Percentiles rank a stretch among this genome's conserved stretches.
Conservation (phyloP, 2,329 filamentous ascomycete genomes). For the Penicillium sp. region DNA sequence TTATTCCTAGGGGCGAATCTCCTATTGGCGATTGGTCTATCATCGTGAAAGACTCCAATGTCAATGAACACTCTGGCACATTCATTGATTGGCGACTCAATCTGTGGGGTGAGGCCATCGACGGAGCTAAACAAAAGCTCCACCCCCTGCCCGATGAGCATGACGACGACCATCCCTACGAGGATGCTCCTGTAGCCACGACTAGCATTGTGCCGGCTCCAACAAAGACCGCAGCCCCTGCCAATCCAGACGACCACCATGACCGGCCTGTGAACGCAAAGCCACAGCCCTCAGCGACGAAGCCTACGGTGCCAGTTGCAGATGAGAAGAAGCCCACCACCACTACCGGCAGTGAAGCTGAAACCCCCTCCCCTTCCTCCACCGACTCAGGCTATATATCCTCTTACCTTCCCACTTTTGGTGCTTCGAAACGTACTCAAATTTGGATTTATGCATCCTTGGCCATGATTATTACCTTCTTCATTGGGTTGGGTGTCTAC, state of each 20-base stretch:
- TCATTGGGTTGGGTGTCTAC: slow-evolving; percentile 74
- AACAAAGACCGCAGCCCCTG: slow-evolving; percentile 46
- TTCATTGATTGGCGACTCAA: slow-evolving; percentile 93
- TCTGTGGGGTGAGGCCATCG: slow-evolving; percentile 86
- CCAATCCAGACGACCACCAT: slow-evolving; percentile 61
- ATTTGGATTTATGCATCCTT: slow-evolving; percentile 91
- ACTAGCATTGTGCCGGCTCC: slow-evolving; percentile 56
- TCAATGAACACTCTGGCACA: slow-evolving; percentile 72
- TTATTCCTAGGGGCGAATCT: slow-evolving; percentile 70
- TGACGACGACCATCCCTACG: slow-evolving; percentile 79
- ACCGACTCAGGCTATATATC: slow-evolving; percentile 62
- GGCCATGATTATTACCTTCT: slow-evolving; percentile 81
- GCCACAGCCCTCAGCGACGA: slow-evolving; percentile 38
- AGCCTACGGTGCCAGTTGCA: slow-evolving; percentile 13
- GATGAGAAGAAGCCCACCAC: slow-evolving; percentile 28
- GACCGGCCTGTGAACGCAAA: slow-evolving; percentile 64
- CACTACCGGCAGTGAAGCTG: slow-evolving; percentile 19
- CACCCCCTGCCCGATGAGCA: slow-evolving; percentile 79
- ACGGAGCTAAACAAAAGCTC: slow-evolving; percentile 67
- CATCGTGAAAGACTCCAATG: slow-evolving; percentile 76
- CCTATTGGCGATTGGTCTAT: slow-evolving; percentile 89
- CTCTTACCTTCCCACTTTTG: slow-evolving; percentile 85
- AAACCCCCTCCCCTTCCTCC: slow-evolving; percentile 28
- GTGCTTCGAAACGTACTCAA: slow-evolving; percentile 80
- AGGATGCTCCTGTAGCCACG: slow-evolving; percentile 60